Evolutionary conservation across 345 rosid genomes (phyloP).

Genomic region (Schrenkiella parvula): DNA sequence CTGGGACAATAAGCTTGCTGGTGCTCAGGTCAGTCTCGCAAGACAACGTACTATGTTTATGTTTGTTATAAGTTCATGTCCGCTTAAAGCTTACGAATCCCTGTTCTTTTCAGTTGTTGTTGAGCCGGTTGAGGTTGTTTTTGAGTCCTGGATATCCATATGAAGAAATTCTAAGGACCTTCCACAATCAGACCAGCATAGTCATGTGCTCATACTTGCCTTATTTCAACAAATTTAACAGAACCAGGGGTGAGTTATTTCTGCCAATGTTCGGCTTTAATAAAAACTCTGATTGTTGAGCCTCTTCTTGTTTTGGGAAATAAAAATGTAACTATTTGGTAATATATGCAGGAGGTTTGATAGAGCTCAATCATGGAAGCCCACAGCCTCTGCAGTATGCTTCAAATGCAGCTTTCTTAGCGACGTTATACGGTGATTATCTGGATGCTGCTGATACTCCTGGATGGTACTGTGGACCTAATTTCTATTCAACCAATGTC

Average conservation of each 20-base stretch:
- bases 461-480: constrained; percentile 97
- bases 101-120: constrained; percentile 51
- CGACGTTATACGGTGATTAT: constrained; percentile 75
- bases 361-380: constrained; percentile 80
- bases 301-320: constrained; percentile 3
- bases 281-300: not conserved
- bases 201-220: constrained; percentile 81
- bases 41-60: constrained; percentile 4
- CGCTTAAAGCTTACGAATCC: not conserved
- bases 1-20: constrained; percentile 99
- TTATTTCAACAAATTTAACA: constrained; percentile 58
- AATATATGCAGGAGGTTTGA: constrained; percentile 63
- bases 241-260: constrained; percentile 54
- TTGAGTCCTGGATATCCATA: constrained; percentile 91
- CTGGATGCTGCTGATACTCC: constrained; percentile 97
- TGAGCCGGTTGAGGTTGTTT: constrained; percentile 84
- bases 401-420: constrained; percentile 90
- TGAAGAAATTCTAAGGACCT: constrained; percentile 80
- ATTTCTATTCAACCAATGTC: constrained; percentile 62
- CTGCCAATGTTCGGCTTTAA: not conserved
- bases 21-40: constrained; percentile 66
- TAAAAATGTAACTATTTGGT: constrained; percentile 4
- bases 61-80: not conserved
- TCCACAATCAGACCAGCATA: constrained; percentile 84
- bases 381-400: constrained; percentile 98